Base-by-base conservation (phyloP, 2,329 filamentous ascomycete genomes). In the Stromatinia cepivora region DNA sequence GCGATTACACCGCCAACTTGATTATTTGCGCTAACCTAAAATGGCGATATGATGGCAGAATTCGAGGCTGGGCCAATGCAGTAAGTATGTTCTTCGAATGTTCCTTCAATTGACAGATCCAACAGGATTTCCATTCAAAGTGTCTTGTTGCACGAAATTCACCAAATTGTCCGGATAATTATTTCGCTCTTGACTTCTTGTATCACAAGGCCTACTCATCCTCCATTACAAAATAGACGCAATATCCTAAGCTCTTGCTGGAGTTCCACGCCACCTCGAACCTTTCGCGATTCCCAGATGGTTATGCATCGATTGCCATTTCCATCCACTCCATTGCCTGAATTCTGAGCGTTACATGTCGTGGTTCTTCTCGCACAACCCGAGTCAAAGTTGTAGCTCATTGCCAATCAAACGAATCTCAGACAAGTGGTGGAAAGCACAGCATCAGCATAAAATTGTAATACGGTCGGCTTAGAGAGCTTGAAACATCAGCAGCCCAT, bases 261-360 rank as follows among this genome's bases (percentile, higher is more conserved):
- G 7, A 25, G n/a, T 46, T 42, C 39, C 11, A 28, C 50, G 17
- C 36, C 28, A 39, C 36, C 34, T 53, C 36, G 11, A 20, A 57
- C n/a, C 25, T 42, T 45, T 22, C 50, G 46, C 65, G 31, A 52
- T 59, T 62, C 31, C 34, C 20, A 62, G 25, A 52, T 62, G 34
- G 31, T 9, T 50, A 67, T 53, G 34, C 56, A 17, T 31, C 52
- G 36, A 50, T 36, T 67, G 64, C 53, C 25, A 8, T 59, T 25
- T 48, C 20, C 13, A 31, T 22, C 25, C 39, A 59, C 22, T 39
- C 15, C 39, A 45, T 58, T 59, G 42, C 25, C 34, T 53, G 15
- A 2, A 62, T 62, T 39, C n/a, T n/a, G 20, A 20, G 22, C 28
- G 7, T 48, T 52, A 11, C 46, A 48, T 50, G 17, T 56, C 10